Evolutionary conservation across 345 rosid species (phyloP).

Genomic region (Cardiospermum halicacabum): DNA sequence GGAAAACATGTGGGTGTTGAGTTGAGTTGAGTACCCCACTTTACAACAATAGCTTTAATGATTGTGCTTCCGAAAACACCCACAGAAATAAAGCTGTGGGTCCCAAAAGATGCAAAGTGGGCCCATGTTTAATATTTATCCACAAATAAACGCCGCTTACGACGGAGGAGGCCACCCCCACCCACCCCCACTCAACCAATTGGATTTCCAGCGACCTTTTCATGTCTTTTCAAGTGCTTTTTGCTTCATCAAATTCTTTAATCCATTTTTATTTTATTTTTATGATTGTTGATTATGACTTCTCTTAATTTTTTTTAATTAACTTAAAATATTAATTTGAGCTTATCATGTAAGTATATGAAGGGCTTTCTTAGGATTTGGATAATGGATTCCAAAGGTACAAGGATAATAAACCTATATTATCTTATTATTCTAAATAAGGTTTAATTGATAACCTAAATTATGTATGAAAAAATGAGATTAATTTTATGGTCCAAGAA

Average conservation of each 20-base stretch:
- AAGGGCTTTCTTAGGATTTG: too few relatives aligned
- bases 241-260: neutral
- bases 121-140: constrained; percentile 13
- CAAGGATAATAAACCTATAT: too few relatives aligned
- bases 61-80: constrained; percentile 10
- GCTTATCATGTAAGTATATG: too few relatives aligned
- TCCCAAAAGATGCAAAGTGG: neutral
- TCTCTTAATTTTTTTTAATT: too few relatives aligned
- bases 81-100: constrained; percentile 4
- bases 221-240: neutral
- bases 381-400: too few relatives aligned
- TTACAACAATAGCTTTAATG: neutral
- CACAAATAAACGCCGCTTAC: constrained; percentile 4
- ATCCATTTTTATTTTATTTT: too few relatives aligned
- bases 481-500: too few relatives aligned
- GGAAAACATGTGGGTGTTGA: neutral
- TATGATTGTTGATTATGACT: neutral
- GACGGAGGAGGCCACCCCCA: neutral
- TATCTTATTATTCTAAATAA: too few relatives aligned
- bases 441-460: too few relatives aligned
- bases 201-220: neutral
- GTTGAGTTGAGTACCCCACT: neutral
- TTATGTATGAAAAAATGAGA: too few relatives aligned
- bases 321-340: too few relatives aligned
- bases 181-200: neutral